Evolutionary conservation across 1,284 basidiomycete species (phyloP), one percentile per base, ranked within the genome.

Genomic region (Ganoderma lingzhi): DNA sequence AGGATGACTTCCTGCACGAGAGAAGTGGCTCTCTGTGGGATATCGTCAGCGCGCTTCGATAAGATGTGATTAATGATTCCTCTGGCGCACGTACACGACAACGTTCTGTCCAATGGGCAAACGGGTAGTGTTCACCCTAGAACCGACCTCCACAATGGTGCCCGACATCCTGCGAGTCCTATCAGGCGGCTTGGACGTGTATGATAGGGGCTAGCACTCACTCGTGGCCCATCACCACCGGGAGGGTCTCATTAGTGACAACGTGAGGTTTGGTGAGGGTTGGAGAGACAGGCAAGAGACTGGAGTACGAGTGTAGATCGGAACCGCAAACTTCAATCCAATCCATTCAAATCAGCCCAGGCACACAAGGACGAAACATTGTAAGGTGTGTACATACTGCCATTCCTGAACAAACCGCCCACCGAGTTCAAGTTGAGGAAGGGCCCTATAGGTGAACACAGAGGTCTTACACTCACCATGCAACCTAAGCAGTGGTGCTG

Each of bases 151-250:
- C 2, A 73, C 74, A 48, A 82, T 74, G 0, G 75, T 76, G 2
- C 81, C 80, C 0, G 80, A 80, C 66, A 81, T 78, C 64, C 77
- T 78, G 48, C 9, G 48, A 28, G 3, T 44, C 10, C 6, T 19
- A 41, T 32, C 6, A 37, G 44, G 28, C 4, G 4, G 19, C 15
- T 56, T 55, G 15, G 32, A 35, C 55, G 3, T 6, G 55, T 8
- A 30, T 10, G 15, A 56, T 19, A 3, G 35, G 17, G 19, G 17
- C 35, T 5, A 35, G 35, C 9, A 71, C 76, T 15, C 37, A 80
- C 80, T 80, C 80, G 62, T 81, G 80, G 0, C 80, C 80, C 39
- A 81, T 68, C 23, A 70, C 74, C 30, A 81, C 66, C 0, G 80
- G 79, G 2, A 81, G 73, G 0, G 70, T 77, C 41, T 77, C 78